Evolutionary conservation across 176 grass and related monocot species (phyloP), one percentile per base, ranked within the genome.

Genomic region (Cenchrus fungigraminus): DNA sequence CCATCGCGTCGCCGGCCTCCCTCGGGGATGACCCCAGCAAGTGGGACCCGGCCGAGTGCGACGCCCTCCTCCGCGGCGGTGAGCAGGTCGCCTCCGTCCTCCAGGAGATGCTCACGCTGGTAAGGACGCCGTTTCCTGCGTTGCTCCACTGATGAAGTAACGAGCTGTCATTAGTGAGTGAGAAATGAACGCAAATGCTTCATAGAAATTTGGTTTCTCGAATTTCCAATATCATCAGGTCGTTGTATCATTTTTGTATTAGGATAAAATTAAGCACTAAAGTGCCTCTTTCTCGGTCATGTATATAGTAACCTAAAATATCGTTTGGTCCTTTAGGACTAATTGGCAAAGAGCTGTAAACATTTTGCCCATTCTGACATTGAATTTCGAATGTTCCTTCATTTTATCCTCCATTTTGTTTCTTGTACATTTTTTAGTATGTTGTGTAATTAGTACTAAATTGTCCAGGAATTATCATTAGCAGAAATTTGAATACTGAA

Each of bases 51-150:
- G 78, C 83, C 63, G 82, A 90, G 79, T 88, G 89, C 73, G 91
- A 92, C 40, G 93, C 96, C 76, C 74, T 98, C 25, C 96, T 98
- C 73, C 90, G 86, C 47, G 96, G 96, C 22, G 96, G 96, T 44
- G 89, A 98, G 69, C 96, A 98, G 91, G 96, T 98, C 78, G 86
- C 88, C 86, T 98, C 93, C 34, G 91, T 98, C 28, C 91, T 98
- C 58, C 91, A 98, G 79, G 93, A 98, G 85, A 98, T 98, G 93
- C 37, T 98, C 78, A 90, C 76, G 29, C 91, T 98, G 87, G 96
- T 98, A 91, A 11, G 43, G 34, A 37, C 68, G 34, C 31, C 13
- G 8, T 78, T 25, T 5, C 5, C 9, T 63, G 8, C 45, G 16
- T 79, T 47, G 56, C 71, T 40, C 37, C 37, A 3, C 37, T 40